These are phyloP conservation scores for Borealophlyctis nickersoniae DNA, from an alignment of 192 early-diverging fungal genomes.

Conservation along the genomic window DNA sequence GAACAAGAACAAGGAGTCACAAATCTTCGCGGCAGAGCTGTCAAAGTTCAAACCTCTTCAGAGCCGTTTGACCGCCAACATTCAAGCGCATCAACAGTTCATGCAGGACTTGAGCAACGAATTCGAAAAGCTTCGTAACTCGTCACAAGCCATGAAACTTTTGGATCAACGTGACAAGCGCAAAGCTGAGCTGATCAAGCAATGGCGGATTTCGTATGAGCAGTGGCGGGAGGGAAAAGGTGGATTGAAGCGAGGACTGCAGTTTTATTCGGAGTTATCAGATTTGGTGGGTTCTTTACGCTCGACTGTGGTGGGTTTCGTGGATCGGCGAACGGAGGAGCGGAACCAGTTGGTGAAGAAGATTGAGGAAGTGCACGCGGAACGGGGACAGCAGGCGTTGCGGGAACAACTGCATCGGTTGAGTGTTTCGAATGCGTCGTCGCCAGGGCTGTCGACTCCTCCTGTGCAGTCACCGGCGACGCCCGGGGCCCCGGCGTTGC, in stretches of 20 bases:
- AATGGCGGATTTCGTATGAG: conserved; percentile 61
- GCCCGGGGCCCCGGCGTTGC: not conserved
- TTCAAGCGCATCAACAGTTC: conserved; percentile 70
- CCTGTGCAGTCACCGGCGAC: not conserved
- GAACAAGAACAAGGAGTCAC: conserved; percentile 80
- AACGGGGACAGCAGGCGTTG: conserved; percentile 59
- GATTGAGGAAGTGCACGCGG: conserved; percentile 51
- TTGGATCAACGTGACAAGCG: conserved; percentile 67
- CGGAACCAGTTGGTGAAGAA: conserved; percentile 48
- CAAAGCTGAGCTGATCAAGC: conserved; percentile 63
- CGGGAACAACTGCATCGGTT: conserved; percentile 57
- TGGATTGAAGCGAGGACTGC: conserved; percentile 66
- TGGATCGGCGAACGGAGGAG: conserved; percentile 58
- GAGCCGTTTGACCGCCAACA: conserved; percentile 67
- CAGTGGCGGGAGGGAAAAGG: conserved; percentile 66
- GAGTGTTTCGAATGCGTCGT: conserved; percentile 29
- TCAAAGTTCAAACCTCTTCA: conserved; percentile 84
- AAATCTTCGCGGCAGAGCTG: conserved; percentile 87
- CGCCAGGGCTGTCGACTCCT: not conserved
- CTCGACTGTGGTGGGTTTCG: conserved; percentile 57
- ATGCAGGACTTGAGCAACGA: conserved; percentile 72
- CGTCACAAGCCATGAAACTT: conserved; percentile 36
- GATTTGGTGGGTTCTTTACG: conserved; percentile 55
- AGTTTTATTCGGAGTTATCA: conserved; percentile 65
- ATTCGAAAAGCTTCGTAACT: conserved; percentile 56